phyloP scores from a whole-genome alignment of 768 basidiomycete species.

The Sutorius australiensis region DNA sequence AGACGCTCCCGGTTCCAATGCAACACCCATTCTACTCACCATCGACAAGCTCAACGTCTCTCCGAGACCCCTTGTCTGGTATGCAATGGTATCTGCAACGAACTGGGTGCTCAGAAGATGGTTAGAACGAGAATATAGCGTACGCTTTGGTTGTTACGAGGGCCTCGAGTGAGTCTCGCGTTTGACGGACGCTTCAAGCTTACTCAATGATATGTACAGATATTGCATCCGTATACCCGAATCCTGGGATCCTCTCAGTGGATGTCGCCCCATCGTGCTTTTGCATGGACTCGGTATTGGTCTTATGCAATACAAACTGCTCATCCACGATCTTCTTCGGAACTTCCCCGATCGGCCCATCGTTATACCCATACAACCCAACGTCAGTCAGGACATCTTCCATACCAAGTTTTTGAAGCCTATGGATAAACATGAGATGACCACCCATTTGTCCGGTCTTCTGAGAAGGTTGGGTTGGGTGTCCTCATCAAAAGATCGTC shows the following conservation, averaged over 20 bases:
- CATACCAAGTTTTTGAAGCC: slow-evolving; percentile 71
- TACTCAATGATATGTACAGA: slow-evolving; percentile 33
- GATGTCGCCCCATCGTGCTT: slow-evolving; percentile 72
- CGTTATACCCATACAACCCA: slow-evolving; percentile 75
- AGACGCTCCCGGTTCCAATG: slow-evolving; percentile 51
- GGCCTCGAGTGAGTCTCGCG: slow-evolving; percentile 60
- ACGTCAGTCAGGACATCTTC: slow-evolving; percentile 84
- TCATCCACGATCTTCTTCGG: slow-evolving; percentile 56
- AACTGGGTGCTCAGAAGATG: slow-evolving; percentile 48
- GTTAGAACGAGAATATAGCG: slow-evolving; percentile 41
- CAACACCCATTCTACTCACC: slow-evolving; percentile 63
- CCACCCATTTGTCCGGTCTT: slow-evolving; percentile 51
- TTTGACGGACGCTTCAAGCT: not conserved
- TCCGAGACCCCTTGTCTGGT: slow-evolving; percentile 67
- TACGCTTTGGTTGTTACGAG: slow-evolving; percentile 46
- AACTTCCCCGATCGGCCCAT: slow-evolving; percentile 65
- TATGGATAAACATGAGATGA: slow-evolving; percentile 57
- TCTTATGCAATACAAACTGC: slow-evolving; percentile 61
- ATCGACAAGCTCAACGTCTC: slow-evolving; percentile 71
- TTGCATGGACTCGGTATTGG: slow-evolving; percentile 89
- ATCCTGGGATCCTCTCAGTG: slow-evolving; percentile 55
- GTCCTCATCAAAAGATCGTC: slow-evolving; percentile 21
- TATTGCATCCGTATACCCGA: slow-evolving; percentile 72
- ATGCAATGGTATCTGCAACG: slow-evolving; percentile 44
- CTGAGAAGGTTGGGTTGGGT: slow-evolving; percentile 67